Evolutionary conservation across 2,329 filamentous ascomycete genomes (phyloP).

Genomic region (Ophiostoma montium): DNA sequence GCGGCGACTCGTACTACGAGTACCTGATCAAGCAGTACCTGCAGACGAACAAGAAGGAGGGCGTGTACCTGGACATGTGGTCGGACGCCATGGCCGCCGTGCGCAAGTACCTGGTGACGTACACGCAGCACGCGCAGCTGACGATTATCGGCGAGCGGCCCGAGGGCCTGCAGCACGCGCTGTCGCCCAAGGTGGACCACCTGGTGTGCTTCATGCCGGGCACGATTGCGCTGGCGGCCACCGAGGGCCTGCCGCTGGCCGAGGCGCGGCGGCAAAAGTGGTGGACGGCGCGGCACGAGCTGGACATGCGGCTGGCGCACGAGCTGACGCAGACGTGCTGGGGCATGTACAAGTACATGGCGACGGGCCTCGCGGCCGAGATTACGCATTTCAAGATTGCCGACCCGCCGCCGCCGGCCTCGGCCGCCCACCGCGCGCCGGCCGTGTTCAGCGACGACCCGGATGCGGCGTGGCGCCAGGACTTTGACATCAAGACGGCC

Average conservation of each 20-base stretch:
- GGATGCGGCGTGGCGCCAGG: constrained; percentile 52
- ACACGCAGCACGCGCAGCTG: constrained; percentile 64
- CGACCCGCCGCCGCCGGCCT: constrained; percentile 46
- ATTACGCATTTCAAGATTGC: constrained; percentile 82
- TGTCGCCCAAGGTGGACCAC: constrained; percentile 94
- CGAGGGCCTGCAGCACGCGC: constrained; percentile 46
- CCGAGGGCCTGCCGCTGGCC: constrained; percentile 59
- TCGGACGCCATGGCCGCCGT: constrained; percentile 71
- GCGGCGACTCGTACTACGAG: constrained; percentile 96
- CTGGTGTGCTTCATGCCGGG: constrained; percentile 95
- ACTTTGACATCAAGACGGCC: constrained; percentile 66
- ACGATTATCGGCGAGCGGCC: constrained; percentile 87
- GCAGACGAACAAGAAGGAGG: constrained; percentile 77
- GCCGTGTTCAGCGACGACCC: constrained; percentile 34
- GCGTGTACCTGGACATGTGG: constrained; percentile 87
- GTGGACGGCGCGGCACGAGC: constrained; percentile 70
- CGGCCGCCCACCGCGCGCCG: constrained; percentile 33
- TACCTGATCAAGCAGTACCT: constrained; percentile 98
- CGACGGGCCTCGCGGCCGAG: constrained; percentile 83
- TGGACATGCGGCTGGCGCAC: constrained; percentile 72
- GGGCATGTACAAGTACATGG: constrained; percentile 88
- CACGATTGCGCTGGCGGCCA: constrained; percentile 80
- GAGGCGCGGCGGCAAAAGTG: constrained; percentile 57
- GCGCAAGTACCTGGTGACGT: constrained; percentile 83
- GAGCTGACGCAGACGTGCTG: constrained; percentile 96